Percentiles rank a stretch among this genome's conserved stretches.
Evolutionary conservation across 139 green algal genomes (phyloP).

Genomic region (Yamagishiella unicocca): DNA sequence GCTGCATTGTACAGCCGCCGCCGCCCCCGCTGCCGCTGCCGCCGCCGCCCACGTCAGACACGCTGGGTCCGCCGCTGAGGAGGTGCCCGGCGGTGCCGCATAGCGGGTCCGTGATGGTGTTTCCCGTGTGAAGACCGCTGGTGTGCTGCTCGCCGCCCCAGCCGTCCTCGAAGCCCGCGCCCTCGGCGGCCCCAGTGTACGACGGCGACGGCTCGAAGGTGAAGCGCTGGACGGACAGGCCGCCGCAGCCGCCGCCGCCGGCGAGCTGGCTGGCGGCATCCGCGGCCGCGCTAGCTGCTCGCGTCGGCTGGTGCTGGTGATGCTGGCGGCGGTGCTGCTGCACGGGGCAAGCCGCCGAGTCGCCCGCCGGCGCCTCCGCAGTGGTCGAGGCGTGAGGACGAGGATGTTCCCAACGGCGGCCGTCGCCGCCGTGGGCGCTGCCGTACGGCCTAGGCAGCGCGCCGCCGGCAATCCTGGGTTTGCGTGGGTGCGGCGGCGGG

Average conservation of each 20-base stretch:
- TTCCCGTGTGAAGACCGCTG: not conserved
- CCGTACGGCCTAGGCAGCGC: not conserved
- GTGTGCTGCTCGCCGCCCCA: not conserved
- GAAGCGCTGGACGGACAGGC: too few species aligned
- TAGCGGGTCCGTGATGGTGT: slow-evolving; percentile 24
- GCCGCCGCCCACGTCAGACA: too few species aligned
- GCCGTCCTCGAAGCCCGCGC: not conserved
- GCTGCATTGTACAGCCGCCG: not conserved
- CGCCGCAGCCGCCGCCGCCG: not conserved
- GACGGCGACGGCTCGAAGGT: too few species aligned
- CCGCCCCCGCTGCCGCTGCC: not conserved
- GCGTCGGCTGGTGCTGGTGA: not conserved
- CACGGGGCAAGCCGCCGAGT: too few species aligned
- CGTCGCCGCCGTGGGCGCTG: not conserved
- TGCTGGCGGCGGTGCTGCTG: too few species aligned
- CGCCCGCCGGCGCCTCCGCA: too few species aligned
- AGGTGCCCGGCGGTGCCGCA: not conserved
- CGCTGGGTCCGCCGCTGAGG: not conserved
- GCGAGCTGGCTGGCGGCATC: not conserved
- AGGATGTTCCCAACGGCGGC: too few species aligned
- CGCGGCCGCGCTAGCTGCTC: not conserved
- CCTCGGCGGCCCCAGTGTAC: too few species aligned
- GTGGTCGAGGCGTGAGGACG: too few species aligned
- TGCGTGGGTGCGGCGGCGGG: not conserved
- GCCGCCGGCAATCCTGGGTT: not conserved